Percentiles rank a stretch among this genome's conserved stretches.
Conservation (phyloP, 371 early-diverging fungal genomes). For the Mortierella sp. region DNA sequence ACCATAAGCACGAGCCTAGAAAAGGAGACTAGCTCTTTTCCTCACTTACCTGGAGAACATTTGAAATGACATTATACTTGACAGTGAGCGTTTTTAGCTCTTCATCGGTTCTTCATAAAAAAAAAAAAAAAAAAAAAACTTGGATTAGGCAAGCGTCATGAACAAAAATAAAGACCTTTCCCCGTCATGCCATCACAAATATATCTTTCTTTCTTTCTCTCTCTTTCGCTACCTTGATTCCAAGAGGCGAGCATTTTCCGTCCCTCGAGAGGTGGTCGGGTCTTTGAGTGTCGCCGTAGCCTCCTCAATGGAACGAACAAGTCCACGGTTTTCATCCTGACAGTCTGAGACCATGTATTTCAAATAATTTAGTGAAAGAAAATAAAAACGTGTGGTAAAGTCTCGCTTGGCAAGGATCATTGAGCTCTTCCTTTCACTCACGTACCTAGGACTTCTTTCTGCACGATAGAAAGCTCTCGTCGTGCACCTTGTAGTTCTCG, state of each 20-base stretch:
- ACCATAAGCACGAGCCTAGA: too few relatives aligned
- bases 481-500: conserved; percentile 30
- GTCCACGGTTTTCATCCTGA: conserved; percentile 34
- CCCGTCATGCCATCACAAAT: too few relatives aligned
- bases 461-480: conserved; percentile 23
- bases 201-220: not conserved
- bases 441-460: conserved; percentile 37
- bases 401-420: too few relatives aligned
- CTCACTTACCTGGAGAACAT: conserved; percentile 39
- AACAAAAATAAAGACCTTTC: not conserved
- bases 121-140: not conserved
- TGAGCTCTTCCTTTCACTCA: too few relatives aligned
- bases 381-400: not conserved
- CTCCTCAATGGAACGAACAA: conserved; percentile 15
- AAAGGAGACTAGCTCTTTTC: too few relatives aligned
- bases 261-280: conserved; percentile 9
- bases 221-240: conserved; percentile 15
- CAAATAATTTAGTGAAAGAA: too few relatives aligned
- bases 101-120: conserved; percentile 20
- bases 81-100: conserved; percentile 31
- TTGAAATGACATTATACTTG: conserved; percentile 41
- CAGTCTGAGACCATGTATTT: conserved; percentile 18
- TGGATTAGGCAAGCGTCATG: not conserved
- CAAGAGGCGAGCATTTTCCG: conserved; percentile 13
- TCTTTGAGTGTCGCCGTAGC: conserved; percentile 32